Percentiles rank a stretch among this genome's conserved stretches.
Conservation (phyloP, 225 moss, liverwort and hornwort genomes). For the Straminergon stramineum region DNA sequence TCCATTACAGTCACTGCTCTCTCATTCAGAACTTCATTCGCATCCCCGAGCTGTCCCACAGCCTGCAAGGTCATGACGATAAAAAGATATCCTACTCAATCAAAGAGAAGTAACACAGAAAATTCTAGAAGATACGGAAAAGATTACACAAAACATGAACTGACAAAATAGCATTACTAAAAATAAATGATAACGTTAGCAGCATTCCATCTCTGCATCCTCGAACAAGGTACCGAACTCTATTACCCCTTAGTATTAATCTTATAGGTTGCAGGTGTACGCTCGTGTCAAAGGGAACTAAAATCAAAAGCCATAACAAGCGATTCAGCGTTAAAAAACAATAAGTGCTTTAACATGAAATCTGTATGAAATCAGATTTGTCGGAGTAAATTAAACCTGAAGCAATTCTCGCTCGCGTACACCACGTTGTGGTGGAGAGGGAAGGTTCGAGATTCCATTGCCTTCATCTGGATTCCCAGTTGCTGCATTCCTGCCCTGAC, state of each 20-base stretch:
- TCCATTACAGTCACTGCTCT: conserved; percentile 92
- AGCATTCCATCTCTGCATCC: neutral
- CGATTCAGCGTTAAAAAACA: neutral
- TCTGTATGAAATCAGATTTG: neutral
- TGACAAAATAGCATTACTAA: neutral
- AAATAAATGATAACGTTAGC: neutral
- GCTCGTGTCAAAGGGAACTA: neutral
- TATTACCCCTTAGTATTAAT: neutral
- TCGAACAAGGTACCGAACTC: neutral
- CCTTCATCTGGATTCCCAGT: conserved; percentile 67
- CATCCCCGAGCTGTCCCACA: conserved; percentile 84
- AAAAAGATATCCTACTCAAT: neutral
- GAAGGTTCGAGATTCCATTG: conserved; percentile 37
- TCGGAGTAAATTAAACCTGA: conserved; percentile 44
- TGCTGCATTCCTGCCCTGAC: conserved; percentile 40
- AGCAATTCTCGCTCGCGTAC: conserved; percentile 73
- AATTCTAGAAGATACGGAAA: neutral
- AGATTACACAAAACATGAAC: neutral
- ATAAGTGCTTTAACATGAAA: neutral
- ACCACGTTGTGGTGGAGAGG: conserved; percentile 87
- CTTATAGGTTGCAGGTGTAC: neutral
- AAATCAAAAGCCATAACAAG: neutral
- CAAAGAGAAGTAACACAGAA: neutral
- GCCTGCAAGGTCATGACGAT: conserved; percentile 35
- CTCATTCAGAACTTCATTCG: conserved; percentile 86